Conservation (phyloP, 2,329 filamentous ascomycete species). For the Cladosporium phlei region DNA sequence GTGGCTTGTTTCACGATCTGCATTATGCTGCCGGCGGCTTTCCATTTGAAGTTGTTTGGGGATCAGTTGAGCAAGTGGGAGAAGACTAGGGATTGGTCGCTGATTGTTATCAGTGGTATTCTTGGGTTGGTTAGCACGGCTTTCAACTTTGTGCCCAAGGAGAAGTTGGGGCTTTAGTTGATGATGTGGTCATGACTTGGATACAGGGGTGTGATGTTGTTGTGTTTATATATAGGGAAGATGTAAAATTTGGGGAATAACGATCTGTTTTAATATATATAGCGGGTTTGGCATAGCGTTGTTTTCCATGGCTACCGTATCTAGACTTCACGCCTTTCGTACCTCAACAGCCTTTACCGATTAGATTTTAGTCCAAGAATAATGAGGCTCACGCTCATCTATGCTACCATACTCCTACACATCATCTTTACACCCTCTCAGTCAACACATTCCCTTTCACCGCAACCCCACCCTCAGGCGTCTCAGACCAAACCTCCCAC, state of each 20-base stretch:
- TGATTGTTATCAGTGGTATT: conserved; percentile 65
- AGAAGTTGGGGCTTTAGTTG: conserved; percentile 56
- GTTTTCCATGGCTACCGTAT: no score
- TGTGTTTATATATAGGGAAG: no score
- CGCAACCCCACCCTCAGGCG: conserved; percentile 38
- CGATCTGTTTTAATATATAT: no score
- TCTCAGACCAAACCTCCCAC: conserved; percentile 40
- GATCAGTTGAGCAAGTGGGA: conserved; percentile 62
- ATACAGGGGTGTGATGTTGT: no score
- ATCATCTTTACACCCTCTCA: conserved; percentile 9
- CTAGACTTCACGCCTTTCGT: no score
- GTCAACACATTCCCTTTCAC: conserved; percentile 41
- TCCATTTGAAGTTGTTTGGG: conserved; percentile 86
- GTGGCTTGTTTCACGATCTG: conserved; percentile 92
- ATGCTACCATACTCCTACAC: no score
- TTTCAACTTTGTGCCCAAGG: conserved; percentile 82
- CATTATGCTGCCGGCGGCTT: conserved; percentile 80
- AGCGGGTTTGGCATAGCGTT: no score
- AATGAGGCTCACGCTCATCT: no score
- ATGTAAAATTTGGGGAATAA: no score
- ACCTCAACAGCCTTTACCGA: no score
- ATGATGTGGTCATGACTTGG: no score
- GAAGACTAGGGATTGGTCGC: conserved; percentile 59
- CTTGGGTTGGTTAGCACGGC: conserved; percentile 75
- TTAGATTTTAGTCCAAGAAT: no score